phyloP scores from a whole-genome alignment of 2,329 filamentous ascomycete species.

The Hypoxylon sp. region DNA sequence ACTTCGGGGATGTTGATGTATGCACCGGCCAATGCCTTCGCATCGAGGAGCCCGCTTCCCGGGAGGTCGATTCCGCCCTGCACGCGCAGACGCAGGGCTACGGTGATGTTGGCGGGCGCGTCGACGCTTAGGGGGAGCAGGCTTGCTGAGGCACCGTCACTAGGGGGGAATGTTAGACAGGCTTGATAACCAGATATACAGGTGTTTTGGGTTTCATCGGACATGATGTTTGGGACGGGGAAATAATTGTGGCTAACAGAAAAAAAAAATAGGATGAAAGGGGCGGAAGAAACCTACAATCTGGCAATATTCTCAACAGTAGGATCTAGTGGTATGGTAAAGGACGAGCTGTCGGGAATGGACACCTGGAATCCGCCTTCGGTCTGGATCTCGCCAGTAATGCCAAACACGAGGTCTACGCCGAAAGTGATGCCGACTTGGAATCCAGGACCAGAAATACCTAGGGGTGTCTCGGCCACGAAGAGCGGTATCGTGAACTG shows the following conservation, averaged over 20 bases:
- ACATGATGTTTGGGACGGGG: neutral
- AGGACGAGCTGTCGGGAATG: conserved; percentile 49
- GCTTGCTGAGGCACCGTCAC: conserved; percentile 44
- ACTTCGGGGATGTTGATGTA: conserved; percentile 51
- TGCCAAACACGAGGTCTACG: conserved; percentile 47
- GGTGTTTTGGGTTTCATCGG: neutral
- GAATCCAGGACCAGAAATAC: conserved; percentile 49
- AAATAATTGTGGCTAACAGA: neutral
- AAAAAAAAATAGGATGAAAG: neutral
- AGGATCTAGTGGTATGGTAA: conserved; percentile 47
- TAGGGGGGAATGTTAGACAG: conserved; percentile 28
- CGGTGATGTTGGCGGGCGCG: conserved; percentile 46
- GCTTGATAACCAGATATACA: neutral
- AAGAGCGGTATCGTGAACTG: conserved; percentile 47
- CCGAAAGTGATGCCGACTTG: conserved; percentile 48
- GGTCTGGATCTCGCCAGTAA: conserved; percentile 45
- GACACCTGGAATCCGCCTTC: conserved; percentile 48
- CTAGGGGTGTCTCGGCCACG: conserved; percentile 45
- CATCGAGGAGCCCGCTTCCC: conserved; percentile 41
- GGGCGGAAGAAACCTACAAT: conserved; percentile 46
- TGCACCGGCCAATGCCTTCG: conserved; percentile 48
- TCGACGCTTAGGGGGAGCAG: conserved; percentile 48
- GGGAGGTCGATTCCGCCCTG: conserved; percentile 49
- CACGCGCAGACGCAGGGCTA: conserved; percentile 47
- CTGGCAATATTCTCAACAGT: conserved; percentile 42